Conservation (phyloP, 2,329 filamentous ascomycete genomes). For the Talaromyces sp. region DNA sequence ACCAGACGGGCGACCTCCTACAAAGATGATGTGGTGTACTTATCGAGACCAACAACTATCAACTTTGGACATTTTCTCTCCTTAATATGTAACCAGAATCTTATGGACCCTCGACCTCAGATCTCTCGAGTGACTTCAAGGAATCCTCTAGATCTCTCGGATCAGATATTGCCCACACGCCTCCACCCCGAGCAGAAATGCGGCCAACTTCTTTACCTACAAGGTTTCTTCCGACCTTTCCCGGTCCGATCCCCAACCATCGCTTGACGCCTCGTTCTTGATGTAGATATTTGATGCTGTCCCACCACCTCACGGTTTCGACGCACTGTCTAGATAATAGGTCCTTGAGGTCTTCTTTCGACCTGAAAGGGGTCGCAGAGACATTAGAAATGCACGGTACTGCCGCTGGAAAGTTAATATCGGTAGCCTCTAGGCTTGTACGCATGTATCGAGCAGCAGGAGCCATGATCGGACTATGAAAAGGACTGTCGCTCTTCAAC, state of each 20-base stretch:
- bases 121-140: conserved; percentile 62
- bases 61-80: background rate
- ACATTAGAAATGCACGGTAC: conserved; percentile 86
- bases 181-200: conserved; percentile 77
- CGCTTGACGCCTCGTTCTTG: conserved; percentile 74
- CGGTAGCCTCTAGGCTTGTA: conserved; percentile 58
- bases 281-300: conserved; percentile 84
- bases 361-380: conserved; percentile 70
- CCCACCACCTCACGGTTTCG: conserved; percentile 95
- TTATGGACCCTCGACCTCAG: conserved; percentile 38
- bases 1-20: background rate
- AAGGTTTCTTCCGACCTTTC: conserved; percentile 87
- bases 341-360: conserved; percentile 70
- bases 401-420: conserved; percentile 69
- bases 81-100: background rate
- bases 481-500: conserved; percentile 82
- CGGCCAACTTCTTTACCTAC: conserved; percentile 92
- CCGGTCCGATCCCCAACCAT: conserved; percentile 90
- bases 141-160: conserved; percentile 71
- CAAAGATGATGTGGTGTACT: background rate
- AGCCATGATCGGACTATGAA: conserved; percentile 88
- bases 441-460: conserved; percentile 75
- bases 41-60: background rate
- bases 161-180: conserved; percentile 87
- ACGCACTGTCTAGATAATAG: conserved; percentile 75